These are phyloP conservation scores for Solanum pimpinellifolium DNA, from an alignment of 257 asterid species.

Conservation along the genomic window DNA sequence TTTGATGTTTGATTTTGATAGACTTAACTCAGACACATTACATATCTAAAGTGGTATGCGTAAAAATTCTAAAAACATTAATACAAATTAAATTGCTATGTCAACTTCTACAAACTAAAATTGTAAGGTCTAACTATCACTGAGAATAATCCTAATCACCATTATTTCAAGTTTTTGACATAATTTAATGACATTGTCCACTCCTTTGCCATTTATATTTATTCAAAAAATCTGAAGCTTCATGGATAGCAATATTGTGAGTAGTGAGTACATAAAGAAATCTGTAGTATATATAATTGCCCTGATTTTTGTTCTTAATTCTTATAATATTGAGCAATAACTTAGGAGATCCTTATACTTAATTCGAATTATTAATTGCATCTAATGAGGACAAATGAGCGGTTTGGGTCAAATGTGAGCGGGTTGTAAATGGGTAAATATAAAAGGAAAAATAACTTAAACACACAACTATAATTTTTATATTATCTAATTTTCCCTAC, in stretches of 20 bases:
- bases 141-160: not conserved
- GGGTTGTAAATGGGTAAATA: too few relatives aligned
- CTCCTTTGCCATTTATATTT: not conserved
- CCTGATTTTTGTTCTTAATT: not conserved
- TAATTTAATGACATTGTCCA: not conserved
- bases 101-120: not conserved
- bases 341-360: not conserved
- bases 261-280: not conserved
- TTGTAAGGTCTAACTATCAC: not conserved
- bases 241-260: not conserved
- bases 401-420: too few relatives aligned
- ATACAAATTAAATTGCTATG: not conserved
- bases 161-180: not conserved
- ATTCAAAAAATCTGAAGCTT: not conserved
- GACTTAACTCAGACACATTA: too few relatives aligned
- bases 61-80: too few relatives aligned
- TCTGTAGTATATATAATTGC: not conserved
- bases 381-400: accelerated
- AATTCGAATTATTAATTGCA: not conserved
- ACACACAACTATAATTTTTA: too few relatives aligned
- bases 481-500: too few relatives aligned
- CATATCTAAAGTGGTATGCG: not conserved
- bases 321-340: not conserved
- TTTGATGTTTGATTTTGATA: too few relatives aligned
- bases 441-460: too few relatives aligned